These are phyloP conservation scores for Candida nemodendra DNA, from an alignment of 805 yeast species.

Conservation along the genomic window DNA sequence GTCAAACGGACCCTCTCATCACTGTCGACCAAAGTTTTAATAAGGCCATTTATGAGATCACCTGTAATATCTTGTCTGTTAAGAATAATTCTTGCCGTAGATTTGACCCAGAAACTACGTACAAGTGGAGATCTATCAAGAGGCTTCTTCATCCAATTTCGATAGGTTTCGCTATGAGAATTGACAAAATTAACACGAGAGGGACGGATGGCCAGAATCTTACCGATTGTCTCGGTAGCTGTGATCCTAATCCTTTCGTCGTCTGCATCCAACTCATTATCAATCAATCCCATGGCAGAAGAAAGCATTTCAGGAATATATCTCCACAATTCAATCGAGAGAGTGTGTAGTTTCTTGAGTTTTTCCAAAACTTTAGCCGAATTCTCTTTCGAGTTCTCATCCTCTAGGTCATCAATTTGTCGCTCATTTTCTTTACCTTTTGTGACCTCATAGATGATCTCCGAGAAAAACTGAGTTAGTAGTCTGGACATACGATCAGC, in stretches of 20 bases:
- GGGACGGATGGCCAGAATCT: conserved; percentile 49
- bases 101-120: conserved; percentile 68
- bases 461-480: conserved; percentile 77
- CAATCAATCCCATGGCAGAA: conserved; percentile 74
- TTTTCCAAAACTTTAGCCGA: conserved; percentile 33
- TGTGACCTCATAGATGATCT: conserved; percentile 56
- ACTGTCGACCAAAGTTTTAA: conserved; percentile 69
- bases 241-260: conserved; percentile 57
- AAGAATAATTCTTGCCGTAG: conserved; percentile 47
- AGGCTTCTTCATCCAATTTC: conserved; percentile 71
- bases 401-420: conserved; percentile 17
- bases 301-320: conserved; percentile 70
- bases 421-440: conserved; percentile 22
- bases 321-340: conserved; percentile 71
- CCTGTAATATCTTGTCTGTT: conserved; percentile 44
- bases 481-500: conserved; percentile 72
- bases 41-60: conserved; percentile 57
- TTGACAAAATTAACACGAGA: conserved; percentile 57
- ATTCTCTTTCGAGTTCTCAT: conserved; percentile 24
- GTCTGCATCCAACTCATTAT: conserved; percentile 77
- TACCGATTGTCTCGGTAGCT: conserved; percentile 74
- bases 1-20: conserved; percentile 70
- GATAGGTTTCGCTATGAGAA: conserved; percentile 59
- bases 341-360: conserved; percentile 58
- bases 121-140: conserved; percentile 66